Base-by-base conservation (phyloP, 2,329 filamentous ascomycete species). In the Plenodomus lindquistii region DNA sequence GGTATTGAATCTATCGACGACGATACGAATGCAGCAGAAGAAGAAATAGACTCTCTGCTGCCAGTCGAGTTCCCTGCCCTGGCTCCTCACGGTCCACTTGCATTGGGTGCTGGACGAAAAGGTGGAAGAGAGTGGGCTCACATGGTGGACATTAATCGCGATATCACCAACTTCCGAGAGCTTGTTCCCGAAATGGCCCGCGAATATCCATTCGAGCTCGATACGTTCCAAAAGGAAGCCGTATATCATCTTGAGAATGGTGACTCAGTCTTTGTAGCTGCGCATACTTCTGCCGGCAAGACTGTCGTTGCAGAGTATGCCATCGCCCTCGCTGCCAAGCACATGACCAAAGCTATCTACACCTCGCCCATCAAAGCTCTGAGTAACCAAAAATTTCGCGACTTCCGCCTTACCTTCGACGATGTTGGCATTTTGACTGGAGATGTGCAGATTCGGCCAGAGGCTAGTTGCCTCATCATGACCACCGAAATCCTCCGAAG, bases 281-380 rank as follows among this genome's bases (percentile, higher is more conserved):
- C 94, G 0, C 94, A 99, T 70, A 99, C 94, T 0, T 99, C 94
- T 27, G 94, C 94, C 18, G 94, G 94, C 47, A 99, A 99, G 77
- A 99, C 94, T 1, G 94, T 97, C 0, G 94, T 99, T 13, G 94
- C 94, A 21, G 94, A 99, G 70, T 99, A 99, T 73, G 94, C 93
- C 40, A 97, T 99, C 70, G 91, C 94, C 6, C 79, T 99, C 49
- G 94, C 94, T 22, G 87, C 91, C n/a, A 95, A 93, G 68, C 94
- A 99, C 70, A 97, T 97, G 93, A 99, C 94, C 8, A 99, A 99
- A 72, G 93, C 94, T 18, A 99, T 99, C 56, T 99, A 99, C 71
- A 99, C 94, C 0, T 97, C 94, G 0, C 94, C 94, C 0, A 99
- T 99, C 78, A 99, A 99, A 72, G 94, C 94, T 2, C 78, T 99